phyloP scores from a whole-genome alignment of 1,284 basidiomycete species.

The Schizophyllum amplum region DNA sequence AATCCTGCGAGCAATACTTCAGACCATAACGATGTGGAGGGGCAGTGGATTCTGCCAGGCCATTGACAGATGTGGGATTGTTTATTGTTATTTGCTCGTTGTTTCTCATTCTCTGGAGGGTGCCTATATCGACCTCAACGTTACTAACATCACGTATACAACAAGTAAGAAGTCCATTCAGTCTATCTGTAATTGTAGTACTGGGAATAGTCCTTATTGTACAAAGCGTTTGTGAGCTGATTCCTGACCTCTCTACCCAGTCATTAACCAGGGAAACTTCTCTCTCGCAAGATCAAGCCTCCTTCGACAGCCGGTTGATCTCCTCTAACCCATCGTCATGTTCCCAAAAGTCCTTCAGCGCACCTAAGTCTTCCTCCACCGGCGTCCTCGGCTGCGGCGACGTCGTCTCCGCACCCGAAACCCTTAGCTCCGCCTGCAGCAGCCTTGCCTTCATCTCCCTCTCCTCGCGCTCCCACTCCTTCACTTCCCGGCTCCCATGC shows the following conservation, averaged over 20 bases:
- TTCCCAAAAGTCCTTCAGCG: conserved; percentile 44
- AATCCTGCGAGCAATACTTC: too few relatives aligned
- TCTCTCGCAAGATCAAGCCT: conserved; percentile 37
- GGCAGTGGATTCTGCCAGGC: too few relatives aligned
- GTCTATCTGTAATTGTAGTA: not conserved
- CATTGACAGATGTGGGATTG: too few relatives aligned
- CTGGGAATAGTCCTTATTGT: not conserved
- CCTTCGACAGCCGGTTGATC: conserved; percentile 54
- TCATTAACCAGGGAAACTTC: too few relatives aligned
- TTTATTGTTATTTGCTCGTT: too few relatives aligned
- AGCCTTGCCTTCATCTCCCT: conserved; percentile 59
- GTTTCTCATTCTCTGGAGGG: too few relatives aligned
- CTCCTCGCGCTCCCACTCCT: conserved; percentile 46
- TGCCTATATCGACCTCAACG: too few relatives aligned
- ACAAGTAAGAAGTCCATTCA: not conserved
- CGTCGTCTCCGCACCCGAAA: conserved; percentile 10
- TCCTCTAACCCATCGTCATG: conserved; percentile 62
- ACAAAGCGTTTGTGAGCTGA: too few relatives aligned
- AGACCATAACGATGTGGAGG: too few relatives aligned
- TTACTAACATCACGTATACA: too few relatives aligned
- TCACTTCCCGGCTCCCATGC: conserved; percentile 61
- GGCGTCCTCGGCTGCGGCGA: not conserved
- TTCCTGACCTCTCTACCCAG: too few relatives aligned
- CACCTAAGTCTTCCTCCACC: conserved; percentile 13
- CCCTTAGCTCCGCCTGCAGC: conserved; percentile 29